Conservation (phyloP, 208 protist genomes). For the Crithidia acanthocephali region DNA sequence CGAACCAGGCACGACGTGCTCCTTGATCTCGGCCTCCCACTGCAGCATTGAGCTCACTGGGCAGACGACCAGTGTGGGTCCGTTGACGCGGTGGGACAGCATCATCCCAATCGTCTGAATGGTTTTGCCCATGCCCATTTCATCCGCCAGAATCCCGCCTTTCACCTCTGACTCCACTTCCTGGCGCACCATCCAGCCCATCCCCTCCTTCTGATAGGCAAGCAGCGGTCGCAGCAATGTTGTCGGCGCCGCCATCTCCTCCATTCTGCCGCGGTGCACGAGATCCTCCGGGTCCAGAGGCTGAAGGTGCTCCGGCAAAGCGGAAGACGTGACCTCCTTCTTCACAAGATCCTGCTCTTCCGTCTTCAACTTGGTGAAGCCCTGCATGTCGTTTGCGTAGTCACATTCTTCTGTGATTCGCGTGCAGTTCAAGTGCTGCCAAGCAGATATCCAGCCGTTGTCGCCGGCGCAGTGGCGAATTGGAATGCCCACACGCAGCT, state of each 20-base stretch:
- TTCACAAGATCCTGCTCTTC: constrained; percentile 69
- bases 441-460: constrained; percentile 90
- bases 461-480: constrained; percentile 83
- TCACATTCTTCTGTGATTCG: constrained; percentile 44
- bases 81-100: constrained; percentile 65
- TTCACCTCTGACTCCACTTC: constrained; percentile 63
- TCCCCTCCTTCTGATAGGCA: constrained; percentile 86
- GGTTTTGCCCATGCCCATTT: constrained; percentile 98
- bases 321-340: constrained; percentile 49
- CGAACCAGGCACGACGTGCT: constrained; percentile 67
- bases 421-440: constrained; percentile 87
- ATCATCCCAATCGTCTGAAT: constrained; percentile 96
- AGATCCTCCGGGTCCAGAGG: constrained; percentile 87
- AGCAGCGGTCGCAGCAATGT: constrained; percentile 74
- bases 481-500: constrained; percentile 81
- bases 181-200: constrained; percentile 87
- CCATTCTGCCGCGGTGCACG: constrained; percentile 59
- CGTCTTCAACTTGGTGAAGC: constrained; percentile 47
- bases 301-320: constrained; percentile 69
- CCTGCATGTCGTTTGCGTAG: constrained; percentile 42
- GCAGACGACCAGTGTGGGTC: constrained; percentile 90
- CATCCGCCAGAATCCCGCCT: constrained; percentile 97
- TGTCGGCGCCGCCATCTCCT: constrained; percentile 46
- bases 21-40: constrained; percentile 89
- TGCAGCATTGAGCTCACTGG: constrained; percentile 94